Evolutionary conservation across 2,329 filamentous ascomycete genomes (phyloP), one percentile per base, ranked within the genome.

Genomic region (Chaetomium sp.): DNA sequence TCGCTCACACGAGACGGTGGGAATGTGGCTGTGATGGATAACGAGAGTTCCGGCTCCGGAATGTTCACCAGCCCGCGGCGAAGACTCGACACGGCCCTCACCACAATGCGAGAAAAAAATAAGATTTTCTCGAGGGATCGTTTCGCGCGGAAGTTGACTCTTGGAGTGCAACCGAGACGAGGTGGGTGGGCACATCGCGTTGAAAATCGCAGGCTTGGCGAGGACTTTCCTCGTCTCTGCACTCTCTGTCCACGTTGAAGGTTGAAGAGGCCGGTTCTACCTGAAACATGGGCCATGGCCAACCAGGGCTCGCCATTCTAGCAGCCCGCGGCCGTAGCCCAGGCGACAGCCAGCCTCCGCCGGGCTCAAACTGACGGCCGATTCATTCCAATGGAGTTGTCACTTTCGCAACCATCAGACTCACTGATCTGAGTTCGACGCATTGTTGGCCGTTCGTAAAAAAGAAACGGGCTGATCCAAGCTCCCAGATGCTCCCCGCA

Each of bases 261-360:
- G 51, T 29, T 31, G 16, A 53, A 33, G n/a, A 33, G n/a, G 42
- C 60, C 58, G 58, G 61, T 68, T 70, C 60, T 64, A 69, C 65
- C 60, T 72, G 70, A 72, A 72, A 72, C 70, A 65, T 47, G 19
- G 47, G 19, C 51, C 53, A 53, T 13, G 64, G 68, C 69, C 70
- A 70, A 68, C 69, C 69, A 70, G 65, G 53, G 33, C 62, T 60
- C 49, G 57, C 56, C 60, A 27, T 62, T 65, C 35, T 31, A 3
- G 31, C 60, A 63, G 51, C 66, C 60, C 45, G 65, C 42, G 45
- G 51, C 23, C 38, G 62, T 38, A 64, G 45, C 47, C 68, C 63
- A 67, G 33, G 57, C 38, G 33, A 57, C 19, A 62, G 61, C 58
- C 51, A 51, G 29, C 25, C 57, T 55, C n/a, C 10, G 12, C 51